A percentile compares a stretch with the other conserved stretches of the same genome.
phyloP scores from a whole-genome alignment of 768 basidiomycete species.

The Chalciporus piperatus region DNA sequence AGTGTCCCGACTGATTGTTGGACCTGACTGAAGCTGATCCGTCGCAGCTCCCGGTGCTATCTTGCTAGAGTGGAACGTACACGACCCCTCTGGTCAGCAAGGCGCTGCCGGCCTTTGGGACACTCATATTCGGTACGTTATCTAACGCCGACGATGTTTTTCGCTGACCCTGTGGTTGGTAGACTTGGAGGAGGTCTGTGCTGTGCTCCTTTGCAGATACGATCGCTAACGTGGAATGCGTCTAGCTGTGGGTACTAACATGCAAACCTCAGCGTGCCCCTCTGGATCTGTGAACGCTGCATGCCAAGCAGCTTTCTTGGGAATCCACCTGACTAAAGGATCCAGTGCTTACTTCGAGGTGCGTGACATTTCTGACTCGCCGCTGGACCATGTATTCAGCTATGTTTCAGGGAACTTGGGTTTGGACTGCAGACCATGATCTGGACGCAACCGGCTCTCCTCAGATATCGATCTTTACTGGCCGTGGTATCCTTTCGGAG shows the following conservation, averaged over 20 bases:
- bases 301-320: conserved; percentile 66
- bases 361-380: neutral
- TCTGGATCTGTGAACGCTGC: conserved; percentile 37
- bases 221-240: neutral
- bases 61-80: conserved; percentile 59
- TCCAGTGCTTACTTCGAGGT: conserved; percentile 67
- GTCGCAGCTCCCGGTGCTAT: conserved; percentile 42
- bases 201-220: neutral
- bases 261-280: conserved; percentile 44
- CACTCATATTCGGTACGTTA: conserved; percentile 35
- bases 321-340: conserved; percentile 52
- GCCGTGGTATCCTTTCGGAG: conserved; percentile 72
- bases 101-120: conserved; percentile 56
- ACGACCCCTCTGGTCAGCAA: conserved; percentile 49
- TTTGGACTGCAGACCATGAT: conserved; percentile 76
- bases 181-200: conserved; percentile 29
- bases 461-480: conserved; percentile 58
- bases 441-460: conserved; percentile 49
- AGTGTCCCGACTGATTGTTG: neutral
- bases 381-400: neutral
- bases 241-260: conserved; percentile 51
- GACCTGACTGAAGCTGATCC: neutral
- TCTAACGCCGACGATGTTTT: neutral
- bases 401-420: conserved; percentile 59
- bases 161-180: neutral